These are phyloP conservation scores for Halteria grandinella DNA, from an alignment of 73 alveolate species.

Conservation along the genomic window DNA sequence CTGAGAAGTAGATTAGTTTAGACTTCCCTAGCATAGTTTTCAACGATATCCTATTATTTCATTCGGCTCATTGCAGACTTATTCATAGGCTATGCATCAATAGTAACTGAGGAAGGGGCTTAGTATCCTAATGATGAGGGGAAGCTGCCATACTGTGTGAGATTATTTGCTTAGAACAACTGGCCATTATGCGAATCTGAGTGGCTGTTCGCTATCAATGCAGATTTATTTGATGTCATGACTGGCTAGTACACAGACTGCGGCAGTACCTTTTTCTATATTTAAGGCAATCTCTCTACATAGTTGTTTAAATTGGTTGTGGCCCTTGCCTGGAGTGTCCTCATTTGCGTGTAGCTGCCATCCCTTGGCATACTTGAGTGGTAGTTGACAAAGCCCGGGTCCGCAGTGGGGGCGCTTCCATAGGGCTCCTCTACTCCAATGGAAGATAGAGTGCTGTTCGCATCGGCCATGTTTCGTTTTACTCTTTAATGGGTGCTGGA, in stretches of 20 bases:
- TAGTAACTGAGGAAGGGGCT: background rate
- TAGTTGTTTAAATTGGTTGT: background rate
- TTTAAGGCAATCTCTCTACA: background rate
- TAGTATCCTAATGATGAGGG: background rate
- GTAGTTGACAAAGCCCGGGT: too few relatives aligned
- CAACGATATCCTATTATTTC: background rate
- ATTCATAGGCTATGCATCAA: background rate
- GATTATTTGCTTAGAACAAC: background rate
- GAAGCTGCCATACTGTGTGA: background rate
- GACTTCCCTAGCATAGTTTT: background rate
- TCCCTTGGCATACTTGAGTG: too few relatives aligned
- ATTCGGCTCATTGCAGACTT: background rate
- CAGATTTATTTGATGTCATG: too few relatives aligned
- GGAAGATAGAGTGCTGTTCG: background rate
- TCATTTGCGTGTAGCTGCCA: too few relatives aligned
- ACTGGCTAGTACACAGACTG: too few relatives aligned
- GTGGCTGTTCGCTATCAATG: too few relatives aligned
- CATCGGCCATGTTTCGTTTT: background rate
- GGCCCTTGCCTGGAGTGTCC: too few relatives aligned
- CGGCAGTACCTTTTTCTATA: too few relatives aligned
- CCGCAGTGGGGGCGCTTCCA: background rate
- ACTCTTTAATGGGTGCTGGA: constrained; percentile 6
- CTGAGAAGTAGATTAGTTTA: background rate
- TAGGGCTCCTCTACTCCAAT: background rate
- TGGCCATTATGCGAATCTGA: too few relatives aligned